Evolutionary conservation across 306 rosid genomes (phyloP).

Genomic region (Casuarina glauca): DNA sequence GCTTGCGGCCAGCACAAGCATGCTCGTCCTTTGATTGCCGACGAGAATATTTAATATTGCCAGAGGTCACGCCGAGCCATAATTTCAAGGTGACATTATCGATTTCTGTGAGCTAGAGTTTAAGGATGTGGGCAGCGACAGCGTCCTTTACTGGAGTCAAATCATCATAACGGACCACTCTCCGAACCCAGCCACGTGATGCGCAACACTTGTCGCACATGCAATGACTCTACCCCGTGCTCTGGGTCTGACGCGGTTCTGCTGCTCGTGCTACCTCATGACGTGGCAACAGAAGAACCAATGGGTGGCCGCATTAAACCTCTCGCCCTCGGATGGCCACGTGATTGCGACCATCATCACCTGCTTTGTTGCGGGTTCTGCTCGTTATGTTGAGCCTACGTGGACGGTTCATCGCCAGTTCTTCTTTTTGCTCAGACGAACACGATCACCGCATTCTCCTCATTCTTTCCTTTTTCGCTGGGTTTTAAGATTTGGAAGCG

Average conservation of each 20-base stretch:
- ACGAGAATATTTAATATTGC: no score
- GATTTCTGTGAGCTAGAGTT: no score
- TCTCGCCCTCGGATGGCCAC: conserved; percentile 11
- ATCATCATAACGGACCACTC: no score
- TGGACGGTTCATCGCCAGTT: background rate
- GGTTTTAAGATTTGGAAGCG: no score
- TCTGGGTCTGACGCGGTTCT: background rate
- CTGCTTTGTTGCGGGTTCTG: background rate
- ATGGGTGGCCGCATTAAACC: background rate
- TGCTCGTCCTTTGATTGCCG: no score
- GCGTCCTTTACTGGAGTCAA: no score
- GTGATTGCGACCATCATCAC: conserved; percentile 20
- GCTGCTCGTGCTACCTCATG: background rate
- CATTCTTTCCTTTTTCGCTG: background rate
- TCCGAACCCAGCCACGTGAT: background rate
- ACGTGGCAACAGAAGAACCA: conserved; percentile 8
- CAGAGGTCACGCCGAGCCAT: no score
- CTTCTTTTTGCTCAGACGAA: background rate
- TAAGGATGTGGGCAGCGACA: no score
- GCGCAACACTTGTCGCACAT: background rate
- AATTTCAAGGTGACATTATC: no score
- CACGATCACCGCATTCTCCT: no score
- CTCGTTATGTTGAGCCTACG: background rate
- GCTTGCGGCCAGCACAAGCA: background rate
- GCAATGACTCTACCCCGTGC: background rate